A percentile compares a stretch with the other conserved stretches of the same genome.
phyloP scores from a whole-genome alignment of 1,284 basidiomycete species.

The Microbotryum scabiosae region DNA sequence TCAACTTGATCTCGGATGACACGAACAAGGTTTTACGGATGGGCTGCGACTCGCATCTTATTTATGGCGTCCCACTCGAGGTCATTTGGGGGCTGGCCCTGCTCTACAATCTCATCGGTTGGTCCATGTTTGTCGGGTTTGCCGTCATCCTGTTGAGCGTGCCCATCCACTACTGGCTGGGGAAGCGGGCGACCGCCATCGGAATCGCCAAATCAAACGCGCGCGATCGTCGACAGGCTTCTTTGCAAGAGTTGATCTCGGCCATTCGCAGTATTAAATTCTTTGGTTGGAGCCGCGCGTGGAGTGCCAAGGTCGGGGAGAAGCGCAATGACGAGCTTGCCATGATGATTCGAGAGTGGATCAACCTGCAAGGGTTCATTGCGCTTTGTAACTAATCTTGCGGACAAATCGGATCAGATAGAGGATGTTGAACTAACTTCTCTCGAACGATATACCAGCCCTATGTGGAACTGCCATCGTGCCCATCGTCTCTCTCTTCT shows the following conservation, averaged over 20 bases:
- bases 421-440: background rate
- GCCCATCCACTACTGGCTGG: conserved; percentile 14
- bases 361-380: no score
- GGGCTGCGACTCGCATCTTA: conserved; percentile 31
- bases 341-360: conserved; percentile 27
- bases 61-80: conserved; percentile 58
- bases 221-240: conserved; percentile 17
- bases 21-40: conserved; percentile 37
- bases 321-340: conserved; percentile 31
- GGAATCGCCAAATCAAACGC: background rate
- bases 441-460: conserved; percentile 1
- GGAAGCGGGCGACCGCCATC: conserved; percentile 2
- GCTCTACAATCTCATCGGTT: conserved; percentile 74
- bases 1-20: conserved; percentile 37
- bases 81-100: conserved; percentile 64
- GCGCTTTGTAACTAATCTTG: no score
- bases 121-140: conserved; percentile 76
- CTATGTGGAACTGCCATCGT: conserved; percentile 4
- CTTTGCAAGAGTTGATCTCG: conserved; percentile 23
- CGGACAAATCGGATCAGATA: no score
- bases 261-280: conserved; percentile 26
- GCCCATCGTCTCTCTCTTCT: conserved; percentile 24
- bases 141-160: conserved; percentile 52
- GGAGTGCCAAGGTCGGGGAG: conserved; percentile 28
- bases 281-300: conserved; percentile 23